A percentile compares a stretch with the other conserved stretches of the same genome.
Evolutionary conservation across 192 early-diverging fungal species (phyloP).

Genomic region (Helicostylum pulchrum): DNA sequence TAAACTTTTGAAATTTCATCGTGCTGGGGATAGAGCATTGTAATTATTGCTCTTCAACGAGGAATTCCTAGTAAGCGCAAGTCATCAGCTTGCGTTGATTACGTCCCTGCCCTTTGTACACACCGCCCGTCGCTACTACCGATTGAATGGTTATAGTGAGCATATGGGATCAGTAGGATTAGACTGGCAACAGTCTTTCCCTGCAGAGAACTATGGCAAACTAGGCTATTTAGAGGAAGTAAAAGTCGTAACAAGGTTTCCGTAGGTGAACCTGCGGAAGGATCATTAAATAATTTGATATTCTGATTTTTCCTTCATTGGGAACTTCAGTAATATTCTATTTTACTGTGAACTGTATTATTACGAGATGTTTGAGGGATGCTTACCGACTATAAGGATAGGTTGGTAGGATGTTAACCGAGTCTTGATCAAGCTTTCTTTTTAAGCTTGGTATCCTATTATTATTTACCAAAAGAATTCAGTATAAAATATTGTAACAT

Average conservation of each 20-base stretch:
- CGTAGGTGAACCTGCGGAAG: slow-evolving; percentile 75
- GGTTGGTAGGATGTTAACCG: too few species aligned
- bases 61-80: slow-evolving; percentile 79
- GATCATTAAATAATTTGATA: slow-evolving; percentile 47
- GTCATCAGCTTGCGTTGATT: slow-evolving; percentile 80
- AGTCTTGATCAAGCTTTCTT: too few species aligned
- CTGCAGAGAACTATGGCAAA: slow-evolving; percentile 67
- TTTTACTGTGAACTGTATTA: slow-evolving; percentile 10
- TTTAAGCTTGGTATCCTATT: too few species aligned
- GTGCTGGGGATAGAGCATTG: slow-evolving; percentile 79
- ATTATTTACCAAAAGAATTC: too few species aligned
- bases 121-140: slow-evolving; percentile 77
- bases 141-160: slow-evolving; percentile 83
- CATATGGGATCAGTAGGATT: slow-evolving; percentile 57
- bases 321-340: background rate
- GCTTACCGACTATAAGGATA: background rate
- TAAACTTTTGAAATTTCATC: slow-evolving; percentile 75
- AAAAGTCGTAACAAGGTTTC: slow-evolving; percentile 83
- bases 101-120: slow-evolving; percentile 80
- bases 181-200: slow-evolving; percentile 47
- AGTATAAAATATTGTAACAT: too few species aligned
- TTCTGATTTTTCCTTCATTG: background rate
- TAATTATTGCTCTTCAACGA: slow-evolving; percentile 79
- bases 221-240: slow-evolving; percentile 89
- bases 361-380: background rate